Percentiles rank a stretch among this genome's conserved stretches.
Evolutionary conservation across 768 basidiomycete genomes (phyloP).

Genomic region (Sporobolomyces roseus): DNA sequence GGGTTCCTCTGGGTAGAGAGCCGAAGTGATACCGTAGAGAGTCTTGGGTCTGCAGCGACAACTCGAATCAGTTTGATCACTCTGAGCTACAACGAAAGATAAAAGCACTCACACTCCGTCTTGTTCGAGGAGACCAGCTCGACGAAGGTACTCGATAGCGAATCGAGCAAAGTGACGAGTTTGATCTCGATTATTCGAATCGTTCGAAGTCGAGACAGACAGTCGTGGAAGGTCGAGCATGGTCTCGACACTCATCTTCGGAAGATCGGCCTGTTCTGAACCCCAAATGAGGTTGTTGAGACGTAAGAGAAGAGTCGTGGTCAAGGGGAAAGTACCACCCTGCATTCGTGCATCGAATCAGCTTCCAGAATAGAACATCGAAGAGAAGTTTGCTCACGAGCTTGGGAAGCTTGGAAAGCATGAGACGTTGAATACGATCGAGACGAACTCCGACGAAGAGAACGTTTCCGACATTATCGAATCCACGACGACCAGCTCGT

Average conservation of each 20-base stretch:
- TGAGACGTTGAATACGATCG: constrained; percentile 62
- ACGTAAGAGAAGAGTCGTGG: constrained; percentile 63
- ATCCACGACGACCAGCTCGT: constrained; percentile 68
- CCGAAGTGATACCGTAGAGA: constrained; percentile 39
- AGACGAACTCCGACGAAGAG: constrained; percentile 67
- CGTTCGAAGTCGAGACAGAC: constrained; percentile 50
- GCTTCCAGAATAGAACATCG: neutral
- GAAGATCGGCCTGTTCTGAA: constrained; percentile 56
- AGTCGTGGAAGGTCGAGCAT: constrained; percentile 61
- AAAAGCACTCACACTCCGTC: constrained; percentile 56
- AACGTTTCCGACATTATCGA: constrained; percentile 64
- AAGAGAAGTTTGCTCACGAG: constrained; percentile 11
- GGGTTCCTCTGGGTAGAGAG: constrained; percentile 59
- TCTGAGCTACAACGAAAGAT: neutral
- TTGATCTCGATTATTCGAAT: constrained; percentile 55
- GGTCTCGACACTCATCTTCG: constrained; percentile 56
- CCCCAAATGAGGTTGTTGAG: constrained; percentile 65
- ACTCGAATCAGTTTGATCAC: constrained; percentile 47
- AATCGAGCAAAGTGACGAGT: constrained; percentile 65
- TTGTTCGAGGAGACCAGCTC: constrained; percentile 57
- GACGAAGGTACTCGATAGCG: constrained; percentile 66
- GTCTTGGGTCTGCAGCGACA: constrained; percentile 51
- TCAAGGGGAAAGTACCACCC: constrained; percentile 63
- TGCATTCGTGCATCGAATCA: neutral
- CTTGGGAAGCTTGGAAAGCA: constrained; percentile 62